Base-by-base conservation (phyloP, 768 basidiomycete species). In the Mycena floridula region DNA sequence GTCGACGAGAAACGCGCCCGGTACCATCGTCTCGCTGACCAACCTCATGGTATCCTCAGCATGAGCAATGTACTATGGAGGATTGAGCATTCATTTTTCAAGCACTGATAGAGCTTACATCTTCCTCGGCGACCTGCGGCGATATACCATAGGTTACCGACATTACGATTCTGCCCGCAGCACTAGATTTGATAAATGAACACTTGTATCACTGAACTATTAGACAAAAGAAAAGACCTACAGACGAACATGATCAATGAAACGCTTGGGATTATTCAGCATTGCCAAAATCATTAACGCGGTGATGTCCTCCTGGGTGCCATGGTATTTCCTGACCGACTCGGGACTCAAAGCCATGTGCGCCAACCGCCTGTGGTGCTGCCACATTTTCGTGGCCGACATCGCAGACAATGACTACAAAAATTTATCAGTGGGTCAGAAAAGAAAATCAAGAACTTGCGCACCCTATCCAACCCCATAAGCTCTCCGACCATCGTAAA, bases 281-380 rank as follows among this genome's bases (percentile, higher is more conserved):
- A 62, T 23, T 16, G 18, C 41, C 22, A 44, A 15, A 13, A 52
- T 32, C 28, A 57, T 51, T 40, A 54, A 44, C 1, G 50, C 49
- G 2, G 51, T 49, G 15, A 59, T 46, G 15, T 57, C 52, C 47
- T 63, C 59, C 20, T 59, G 63, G n/a, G 58, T 44, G 1, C 36
- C 28, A 22, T 58, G 43, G 25, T 66, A 66, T 42, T 57, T 56
- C 41, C 54, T 57, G 15, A 61, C 56, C 7, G 58, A 54, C 21
- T 50, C 51, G 2, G 59, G 52, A 25, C 54, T 58, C 23, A 66
- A 45, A 6, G 59, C 59, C 23, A 45, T 40, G 22, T 60, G 57
- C 2, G 58, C 47, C 11, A 64, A 50, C 43, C 50, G 57, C 2
- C 64, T 47, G 18, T 61, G 59, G 4, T 37, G 51, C 18, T 47